Conservation (phyloP, 441 rosid species). For the Pelargonium australe region DNA sequence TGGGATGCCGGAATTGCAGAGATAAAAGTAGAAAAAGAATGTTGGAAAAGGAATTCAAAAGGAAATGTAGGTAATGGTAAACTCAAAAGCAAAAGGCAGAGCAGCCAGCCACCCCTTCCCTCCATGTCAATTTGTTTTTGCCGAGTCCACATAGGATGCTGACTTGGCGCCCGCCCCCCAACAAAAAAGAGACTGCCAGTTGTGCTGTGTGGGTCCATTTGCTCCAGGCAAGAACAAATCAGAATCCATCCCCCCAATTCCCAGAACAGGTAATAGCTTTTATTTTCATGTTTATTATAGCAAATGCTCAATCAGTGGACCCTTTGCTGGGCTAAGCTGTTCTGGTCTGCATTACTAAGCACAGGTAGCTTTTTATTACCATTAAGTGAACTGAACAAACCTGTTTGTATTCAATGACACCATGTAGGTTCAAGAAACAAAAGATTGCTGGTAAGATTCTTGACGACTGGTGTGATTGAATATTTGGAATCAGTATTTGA, state of each 20-base stretch:
- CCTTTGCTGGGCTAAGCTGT: too few relatives aligned
- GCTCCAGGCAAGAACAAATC: too few relatives aligned
- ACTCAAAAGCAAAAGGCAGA: constrained; percentile 19
- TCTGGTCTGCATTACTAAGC: too few relatives aligned
- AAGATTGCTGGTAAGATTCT: not conserved
- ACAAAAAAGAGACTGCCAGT: constrained; percentile 3
- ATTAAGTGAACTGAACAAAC: not conserved
- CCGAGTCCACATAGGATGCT: constrained; percentile 12
- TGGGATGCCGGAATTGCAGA: constrained; percentile 16
- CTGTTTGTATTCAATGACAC: not conserved
- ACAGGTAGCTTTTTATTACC: not conserved
- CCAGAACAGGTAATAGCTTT: not conserved
- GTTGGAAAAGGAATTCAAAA: constrained; percentile 20
- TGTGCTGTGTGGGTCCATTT: not conserved
- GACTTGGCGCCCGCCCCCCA: constrained; percentile 13
- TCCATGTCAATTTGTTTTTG: constrained; percentile 12
- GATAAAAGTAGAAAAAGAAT: constrained; percentile 17
- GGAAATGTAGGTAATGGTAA: constrained; percentile 20
- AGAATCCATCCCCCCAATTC: too few relatives aligned
- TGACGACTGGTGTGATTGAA: too few relatives aligned
- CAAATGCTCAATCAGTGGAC: too few relatives aligned
- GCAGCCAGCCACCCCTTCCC: constrained; percentile 15
- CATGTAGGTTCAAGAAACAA: not conserved
- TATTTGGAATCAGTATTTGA: not conserved
- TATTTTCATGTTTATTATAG: too few relatives aligned